phyloP scores from a whole-genome alignment of 805 yeast species.

The Metschnikowia chrysomelidarum region DNA sequence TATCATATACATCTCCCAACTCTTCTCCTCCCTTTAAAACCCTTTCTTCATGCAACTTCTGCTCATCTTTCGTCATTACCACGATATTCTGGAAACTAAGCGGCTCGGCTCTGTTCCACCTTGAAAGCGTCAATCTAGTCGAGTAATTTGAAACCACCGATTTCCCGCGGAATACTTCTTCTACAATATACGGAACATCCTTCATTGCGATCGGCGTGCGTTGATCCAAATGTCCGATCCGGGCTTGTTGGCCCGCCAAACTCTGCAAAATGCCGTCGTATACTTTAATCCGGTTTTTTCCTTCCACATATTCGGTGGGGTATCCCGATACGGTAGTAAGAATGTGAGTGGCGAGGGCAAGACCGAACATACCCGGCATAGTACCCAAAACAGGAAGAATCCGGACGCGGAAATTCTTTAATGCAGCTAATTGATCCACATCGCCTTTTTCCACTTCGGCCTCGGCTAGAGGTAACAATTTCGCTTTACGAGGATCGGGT shows the following conservation, averaged over 20 bases:
- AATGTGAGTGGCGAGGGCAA: slow-evolving; percentile 82
- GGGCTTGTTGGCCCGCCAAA: slow-evolving; percentile 81
- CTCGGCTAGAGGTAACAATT: slow-evolving; percentile 79
- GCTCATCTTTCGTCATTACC: slow-evolving; percentile 86
- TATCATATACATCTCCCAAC: slow-evolving; percentile 60
- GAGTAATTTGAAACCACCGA: slow-evolving; percentile 83
- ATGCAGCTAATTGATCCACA: slow-evolving; percentile 83
- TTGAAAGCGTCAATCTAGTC: slow-evolving; percentile 72
- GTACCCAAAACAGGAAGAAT: slow-evolving; percentile 95
- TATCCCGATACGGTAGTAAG: slow-evolving; percentile 81
- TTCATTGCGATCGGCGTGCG: slow-evolving; percentile 67
- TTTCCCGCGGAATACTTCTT: slow-evolving; percentile 91
- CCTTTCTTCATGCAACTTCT: slow-evolving; percentile 69
- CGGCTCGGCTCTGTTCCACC: slow-evolving; percentile 76
- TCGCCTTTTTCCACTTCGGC: slow-evolving; percentile 76
- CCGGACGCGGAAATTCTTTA: slow-evolving; percentile 88
- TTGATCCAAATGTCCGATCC: slow-evolving; percentile 71
- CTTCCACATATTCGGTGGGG: slow-evolving; percentile 87
- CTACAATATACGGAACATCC: slow-evolving; percentile 81
- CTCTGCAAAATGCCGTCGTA: slow-evolving; percentile 83
- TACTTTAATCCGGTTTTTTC: slow-evolving; percentile 79
- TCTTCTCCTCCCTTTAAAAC: slow-evolving; percentile 68
- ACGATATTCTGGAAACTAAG: slow-evolving; percentile 77
- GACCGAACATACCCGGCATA: slow-evolving; percentile 95
- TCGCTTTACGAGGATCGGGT: slow-evolving; percentile 94